These are phyloP conservation scores for Pulveroboletus sp. DNA, from an alignment of 768 basidiomycete species.

Conservation along the genomic window DNA sequence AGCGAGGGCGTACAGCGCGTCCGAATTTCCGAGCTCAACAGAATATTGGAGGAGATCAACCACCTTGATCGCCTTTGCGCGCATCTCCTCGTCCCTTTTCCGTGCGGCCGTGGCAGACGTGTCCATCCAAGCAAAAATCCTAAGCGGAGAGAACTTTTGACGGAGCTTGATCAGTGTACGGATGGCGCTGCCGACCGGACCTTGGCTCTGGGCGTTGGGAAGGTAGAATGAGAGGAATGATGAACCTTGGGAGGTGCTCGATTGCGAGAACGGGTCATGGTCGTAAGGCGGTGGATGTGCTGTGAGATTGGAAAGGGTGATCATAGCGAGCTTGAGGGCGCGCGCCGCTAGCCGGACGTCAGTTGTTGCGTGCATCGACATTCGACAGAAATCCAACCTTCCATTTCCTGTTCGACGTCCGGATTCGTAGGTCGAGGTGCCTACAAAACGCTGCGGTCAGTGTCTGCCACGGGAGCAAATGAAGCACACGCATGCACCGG, in stretches of 20 bases:
- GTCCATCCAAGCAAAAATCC: slow-evolving; percentile 39
- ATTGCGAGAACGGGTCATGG: slow-evolving; percentile 42
- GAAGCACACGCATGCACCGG: slow-evolving; percentile 4
- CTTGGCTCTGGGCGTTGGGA: slow-evolving; percentile 72
- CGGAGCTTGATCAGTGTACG: slow-evolving; percentile 67
- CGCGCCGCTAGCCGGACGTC: slow-evolving; percentile 46
- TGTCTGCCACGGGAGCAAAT: neutral
- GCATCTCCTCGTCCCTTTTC: slow-evolving; percentile 62
- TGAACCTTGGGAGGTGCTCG: slow-evolving; percentile 38
- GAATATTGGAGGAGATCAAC: slow-evolving; percentile 78
- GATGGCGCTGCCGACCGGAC: slow-evolving; percentile 65
- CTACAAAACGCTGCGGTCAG: slow-evolving; percentile 12
- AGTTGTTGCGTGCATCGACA: neutral
- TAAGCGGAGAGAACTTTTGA: slow-evolving; percentile 52
- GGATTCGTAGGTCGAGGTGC: slow-evolving; percentile 3
- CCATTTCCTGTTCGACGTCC: slow-evolving; percentile 43
- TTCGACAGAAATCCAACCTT: slow-evolving; percentile 38
- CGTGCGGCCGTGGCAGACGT: slow-evolving; percentile 41
- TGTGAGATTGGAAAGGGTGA: slow-evolving; percentile 63
- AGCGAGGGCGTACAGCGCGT: slow-evolving; percentile 68
- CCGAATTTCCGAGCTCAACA: slow-evolving; percentile 68
- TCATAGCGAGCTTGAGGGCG: slow-evolving; percentile 72
- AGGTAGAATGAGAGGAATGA: slow-evolving; percentile 63
- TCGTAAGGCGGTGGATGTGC: slow-evolving; percentile 53
- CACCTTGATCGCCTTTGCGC: slow-evolving; percentile 73